Percentiles rank a stretch among this genome's conserved stretches.
Evolutionary conservation across 805 yeast species (phyloP).

Genomic region (Saccharomycopsis synnaedendra): DNA sequence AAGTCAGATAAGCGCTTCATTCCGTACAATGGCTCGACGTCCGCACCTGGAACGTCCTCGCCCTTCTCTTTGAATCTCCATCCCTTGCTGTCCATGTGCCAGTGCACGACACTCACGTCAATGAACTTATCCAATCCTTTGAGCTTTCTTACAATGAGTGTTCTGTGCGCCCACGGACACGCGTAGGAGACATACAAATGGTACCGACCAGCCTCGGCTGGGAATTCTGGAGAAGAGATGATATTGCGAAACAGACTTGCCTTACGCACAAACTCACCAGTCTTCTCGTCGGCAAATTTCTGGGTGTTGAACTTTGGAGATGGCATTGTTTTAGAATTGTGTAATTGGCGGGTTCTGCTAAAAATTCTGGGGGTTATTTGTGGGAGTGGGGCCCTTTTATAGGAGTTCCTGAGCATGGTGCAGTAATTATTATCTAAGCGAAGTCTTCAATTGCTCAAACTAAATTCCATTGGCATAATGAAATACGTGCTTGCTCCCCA

Average conservation of each 20-base stretch:
- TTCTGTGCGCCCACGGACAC: slow-evolving; percentile 94
- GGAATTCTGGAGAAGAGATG: slow-evolving; percentile 27
- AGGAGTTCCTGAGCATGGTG: no score
- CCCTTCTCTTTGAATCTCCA: slow-evolving; percentile 70
- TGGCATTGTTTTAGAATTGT: neutral
- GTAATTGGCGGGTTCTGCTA: neutral
- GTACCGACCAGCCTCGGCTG: slow-evolving; percentile 72
- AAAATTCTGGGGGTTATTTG: neutral
- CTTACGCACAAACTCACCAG: slow-evolving; percentile 47
- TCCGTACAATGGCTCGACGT: slow-evolving; percentile 53
- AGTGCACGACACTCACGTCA: slow-evolving; percentile 69
- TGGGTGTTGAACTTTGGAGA: slow-evolving; percentile 29
- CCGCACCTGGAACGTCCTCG: slow-evolving; percentile 28
- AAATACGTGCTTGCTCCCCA: no score
- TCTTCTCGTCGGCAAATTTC: slow-evolving; percentile 33
- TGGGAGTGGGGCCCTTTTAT: neutral
- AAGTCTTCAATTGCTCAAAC: no score
- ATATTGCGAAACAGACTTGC: neutral
- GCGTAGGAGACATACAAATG: slow-evolving; percentile 81
- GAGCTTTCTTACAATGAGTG: slow-evolving; percentile 57
- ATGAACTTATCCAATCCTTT: slow-evolving; percentile 55
- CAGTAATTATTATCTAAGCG: no score
- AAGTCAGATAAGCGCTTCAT: slow-evolving; percentile 52
- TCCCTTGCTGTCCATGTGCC: slow-evolving; percentile 80
- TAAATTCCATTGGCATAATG: no score